Conservation (phyloP, 768 basidiomycete species). For the Leccinum obscurum region DNA sequence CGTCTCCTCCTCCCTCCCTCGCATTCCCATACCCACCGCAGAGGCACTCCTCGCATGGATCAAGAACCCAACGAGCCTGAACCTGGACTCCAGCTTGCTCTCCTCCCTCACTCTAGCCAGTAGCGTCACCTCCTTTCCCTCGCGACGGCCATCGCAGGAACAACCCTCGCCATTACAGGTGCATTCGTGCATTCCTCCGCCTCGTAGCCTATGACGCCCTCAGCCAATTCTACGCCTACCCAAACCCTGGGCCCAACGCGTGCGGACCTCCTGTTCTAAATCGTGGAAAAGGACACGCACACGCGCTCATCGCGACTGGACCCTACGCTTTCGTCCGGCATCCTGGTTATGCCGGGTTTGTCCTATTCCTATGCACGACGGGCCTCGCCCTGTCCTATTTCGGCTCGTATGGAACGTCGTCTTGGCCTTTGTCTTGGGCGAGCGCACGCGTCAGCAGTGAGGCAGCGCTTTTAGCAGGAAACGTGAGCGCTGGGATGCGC, state of each 20-base stretch:
- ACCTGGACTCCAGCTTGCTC: neutral
- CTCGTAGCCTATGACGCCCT: slow-evolving; percentile 29
- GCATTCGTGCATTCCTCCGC: slow-evolving; percentile 37
- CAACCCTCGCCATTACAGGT: slow-evolving; percentile 39
- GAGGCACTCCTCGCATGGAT: slow-evolving; percentile 2
- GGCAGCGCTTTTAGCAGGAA: slow-evolving; percentile 12
- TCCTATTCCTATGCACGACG: slow-evolving; percentile 20
- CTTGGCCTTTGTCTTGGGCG: neutral
- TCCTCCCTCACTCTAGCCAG: neutral
- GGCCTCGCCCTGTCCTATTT: slow-evolving; percentile 17
- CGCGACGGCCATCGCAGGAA: slow-evolving; percentile 34
- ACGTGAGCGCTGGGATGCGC: slow-evolving; percentile 31
- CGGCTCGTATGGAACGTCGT: neutral
- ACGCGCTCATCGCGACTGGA: slow-evolving; percentile 29
- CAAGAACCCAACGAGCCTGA: neutral
- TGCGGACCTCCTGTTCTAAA: neutral
- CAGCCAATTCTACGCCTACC: slow-evolving; percentile 25
- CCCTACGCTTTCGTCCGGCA: slow-evolving; percentile 32
- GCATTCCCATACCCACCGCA: neutral
- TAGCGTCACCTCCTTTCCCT: neutral
- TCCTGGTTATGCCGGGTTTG: slow-evolving; percentile 34
- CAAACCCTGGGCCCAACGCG: slow-evolving; percentile 5
- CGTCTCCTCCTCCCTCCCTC: neutral
- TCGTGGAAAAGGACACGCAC: slow-evolving; percentile 7
- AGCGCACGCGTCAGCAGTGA: neutral